Percentiles rank a stretch among this genome's conserved stretches.
Conservation (phyloP, 2,329 filamentous ascomycete species). For the Phyllosticta citrichinensis region DNA sequence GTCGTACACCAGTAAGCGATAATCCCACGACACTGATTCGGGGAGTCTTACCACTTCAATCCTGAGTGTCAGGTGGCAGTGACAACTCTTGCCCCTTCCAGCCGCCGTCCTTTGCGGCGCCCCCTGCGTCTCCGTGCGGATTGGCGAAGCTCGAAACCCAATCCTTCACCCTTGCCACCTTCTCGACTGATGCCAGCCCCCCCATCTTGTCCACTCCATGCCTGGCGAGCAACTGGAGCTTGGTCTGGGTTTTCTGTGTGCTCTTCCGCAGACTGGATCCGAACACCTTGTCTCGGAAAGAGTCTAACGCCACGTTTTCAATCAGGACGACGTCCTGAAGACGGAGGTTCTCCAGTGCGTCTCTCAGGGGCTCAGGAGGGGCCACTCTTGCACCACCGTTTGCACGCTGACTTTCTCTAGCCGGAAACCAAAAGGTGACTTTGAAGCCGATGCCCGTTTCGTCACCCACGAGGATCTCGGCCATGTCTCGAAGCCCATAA, state of each 20-base stretch:
- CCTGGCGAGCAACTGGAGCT: slow-evolving; percentile 56
- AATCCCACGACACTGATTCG: neutral
- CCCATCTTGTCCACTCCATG: slow-evolving; percentile 33
- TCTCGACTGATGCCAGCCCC: slow-evolving; percentile 44
- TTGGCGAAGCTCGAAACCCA: slow-evolving; percentile 68
- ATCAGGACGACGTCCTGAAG: slow-evolving; percentile 70
- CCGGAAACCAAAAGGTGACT: slow-evolving; percentile 72
- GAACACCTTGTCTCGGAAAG: slow-evolving; percentile 68
- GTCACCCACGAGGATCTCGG: slow-evolving; percentile 64
- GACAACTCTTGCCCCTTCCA: neutral
- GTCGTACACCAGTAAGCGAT: neutral
- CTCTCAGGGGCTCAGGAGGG: neutral
- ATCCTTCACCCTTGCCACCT: slow-evolving; percentile 56
- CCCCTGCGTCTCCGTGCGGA: neutral
- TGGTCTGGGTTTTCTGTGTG: slow-evolving; percentile 56
- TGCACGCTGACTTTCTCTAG: neutral
- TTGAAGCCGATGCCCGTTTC: slow-evolving; percentile 63
- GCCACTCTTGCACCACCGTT: neutral
- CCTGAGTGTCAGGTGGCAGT: neutral
- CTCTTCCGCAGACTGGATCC: slow-evolving; percentile 69
- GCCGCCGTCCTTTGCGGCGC: neutral
- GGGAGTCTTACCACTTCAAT: neutral
- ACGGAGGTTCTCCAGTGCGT: slow-evolving; percentile 36
- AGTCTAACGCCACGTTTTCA: slow-evolving; percentile 66
- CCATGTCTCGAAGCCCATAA: slow-evolving; percentile 54